Conservation (phyloP, 1,284 basidiomycete genomes). For the Ganoderma boninense region DNA sequence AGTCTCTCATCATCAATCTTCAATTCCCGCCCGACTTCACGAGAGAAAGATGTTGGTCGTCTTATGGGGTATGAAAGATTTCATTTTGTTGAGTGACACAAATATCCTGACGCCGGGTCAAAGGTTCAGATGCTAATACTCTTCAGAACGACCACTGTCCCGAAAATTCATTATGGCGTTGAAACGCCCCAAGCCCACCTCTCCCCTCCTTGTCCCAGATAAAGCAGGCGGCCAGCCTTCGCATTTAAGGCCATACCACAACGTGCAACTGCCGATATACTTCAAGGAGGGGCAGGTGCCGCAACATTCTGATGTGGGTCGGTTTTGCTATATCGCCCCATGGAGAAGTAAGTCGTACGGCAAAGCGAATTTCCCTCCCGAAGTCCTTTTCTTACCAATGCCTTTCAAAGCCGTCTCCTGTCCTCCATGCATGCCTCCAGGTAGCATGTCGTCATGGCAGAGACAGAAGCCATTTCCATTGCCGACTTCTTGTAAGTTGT, state of each 20-base stretch:
- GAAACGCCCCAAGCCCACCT: too few relatives aligned
- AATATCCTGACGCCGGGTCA: not conserved
- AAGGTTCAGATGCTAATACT: not conserved
- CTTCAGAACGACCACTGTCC: not conserved
- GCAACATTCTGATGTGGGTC: slow-evolving; percentile 7
- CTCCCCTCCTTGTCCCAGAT: too few relatives aligned
- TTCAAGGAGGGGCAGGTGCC: slow-evolving; percentile 51
- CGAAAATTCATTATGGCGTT: too few relatives aligned
- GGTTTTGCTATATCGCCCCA: not conserved
- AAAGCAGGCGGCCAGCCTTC: too few relatives aligned
- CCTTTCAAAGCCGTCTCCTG: not conserved
- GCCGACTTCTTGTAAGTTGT: not conserved
- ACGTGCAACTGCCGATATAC: slow-evolving; percentile 51
- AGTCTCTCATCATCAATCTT: not conserved
- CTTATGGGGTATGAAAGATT: not conserved
- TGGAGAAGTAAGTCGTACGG: not conserved
- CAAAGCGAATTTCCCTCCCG: not conserved
- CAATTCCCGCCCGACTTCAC: not conserved
- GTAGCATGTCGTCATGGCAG: not conserved
- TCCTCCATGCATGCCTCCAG: not conserved
- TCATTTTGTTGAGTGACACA: not conserved
- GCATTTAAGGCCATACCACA: slow-evolving; percentile 48
- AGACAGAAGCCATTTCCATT: not conserved
- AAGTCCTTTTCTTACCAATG: not conserved
- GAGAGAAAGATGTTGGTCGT: not conserved